These are phyloP conservation scores for Naganishia friedmannii DNA, from an alignment of 768 basidiomycete genomes.

Conservation along the genomic window DNA sequence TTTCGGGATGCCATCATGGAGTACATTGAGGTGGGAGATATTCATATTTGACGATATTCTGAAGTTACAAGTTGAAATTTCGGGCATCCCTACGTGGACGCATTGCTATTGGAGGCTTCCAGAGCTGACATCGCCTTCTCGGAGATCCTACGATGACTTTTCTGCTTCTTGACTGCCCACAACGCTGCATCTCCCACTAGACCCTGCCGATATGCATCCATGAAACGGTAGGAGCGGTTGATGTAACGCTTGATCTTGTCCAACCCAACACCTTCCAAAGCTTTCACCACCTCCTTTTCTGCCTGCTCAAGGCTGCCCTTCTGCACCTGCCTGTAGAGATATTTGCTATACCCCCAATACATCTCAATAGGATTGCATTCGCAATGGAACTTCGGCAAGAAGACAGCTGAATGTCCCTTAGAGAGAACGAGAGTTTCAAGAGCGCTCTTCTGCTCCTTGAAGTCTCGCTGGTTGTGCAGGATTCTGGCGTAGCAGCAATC, in stretches of 20 bases:
- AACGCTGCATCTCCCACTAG: constrained; percentile 39
- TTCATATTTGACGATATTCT: background rate
- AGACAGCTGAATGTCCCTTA: constrained; percentile 49
- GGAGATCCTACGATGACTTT: constrained; percentile 35
- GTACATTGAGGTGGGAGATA: background rate
- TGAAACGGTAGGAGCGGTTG: constrained; percentile 39
- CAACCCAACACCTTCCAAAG: constrained; percentile 47
- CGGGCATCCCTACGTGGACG: no score
- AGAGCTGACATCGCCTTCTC: no score
- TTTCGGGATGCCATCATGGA: background rate
- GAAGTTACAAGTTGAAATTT: constrained; percentile 2
- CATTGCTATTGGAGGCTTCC: no score
- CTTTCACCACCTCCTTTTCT: constrained; percentile 46
- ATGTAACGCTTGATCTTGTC: constrained; percentile 33
- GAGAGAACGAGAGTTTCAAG: background rate
- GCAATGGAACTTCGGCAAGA: constrained; percentile 56
- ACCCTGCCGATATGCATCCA: constrained; percentile 44
- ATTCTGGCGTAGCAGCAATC: constrained; percentile 1
- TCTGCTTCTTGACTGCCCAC: constrained; percentile 41
- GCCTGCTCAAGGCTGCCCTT: constrained; percentile 49
- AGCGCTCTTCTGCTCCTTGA: constrained; percentile 14
- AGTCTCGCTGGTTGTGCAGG: constrained; percentile 9
- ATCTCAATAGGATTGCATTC: constrained; percentile 58
- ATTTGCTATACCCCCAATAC: constrained; percentile 54
- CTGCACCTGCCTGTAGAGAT: constrained; percentile 43